Base-by-base conservation (phyloP, 139 green algal genomes). In the Zygnema circumcarinatum region DNA sequence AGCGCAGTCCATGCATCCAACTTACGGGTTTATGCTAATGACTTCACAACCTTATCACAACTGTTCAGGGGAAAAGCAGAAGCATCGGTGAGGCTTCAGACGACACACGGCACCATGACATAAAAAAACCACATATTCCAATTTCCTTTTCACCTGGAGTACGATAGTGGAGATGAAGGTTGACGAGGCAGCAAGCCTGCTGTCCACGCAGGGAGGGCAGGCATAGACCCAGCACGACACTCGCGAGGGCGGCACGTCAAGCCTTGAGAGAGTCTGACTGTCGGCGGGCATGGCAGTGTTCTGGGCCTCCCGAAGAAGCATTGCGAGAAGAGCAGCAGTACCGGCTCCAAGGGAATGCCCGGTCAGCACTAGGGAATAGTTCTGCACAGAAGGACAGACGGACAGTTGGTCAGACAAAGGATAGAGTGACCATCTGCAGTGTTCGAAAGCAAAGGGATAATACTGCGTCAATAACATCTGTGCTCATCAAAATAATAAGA, bases 291-390 rank as follows among this genome's bases (percentile, higher is more conserved):
- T 67, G n/a, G 29, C 29, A 36, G 29, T 22, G 32, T 38, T 76
- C 33, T 22, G 35, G 33, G 76, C 41, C 16, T 81, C 11, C 2
- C 52, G 62, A 22, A 87, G 29, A 40, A 83, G 62, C 81, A 87
- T 87, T 41, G 67, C 29, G 29, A 87, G 38, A n/a, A 87, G 81
- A 40, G 67, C 68, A 42, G 81, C 81, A 25, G 81, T 85, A 32
- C 67, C 81, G n/a, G 81, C 81, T 21, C 81, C 81, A 41, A 87
- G 81, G 38, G 67, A 87, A 33, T 87, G 81, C 3, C 81, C 81
- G n/a, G 22, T 29, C 67, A 84, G 41, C 3, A 87, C 81, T 16
- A 87, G 67, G 20, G 33, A 22, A 47, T 87, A 87, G 31, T 74
- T 74, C 80, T 86, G 62, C 20, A 25, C 25, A 53, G 22, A 39